phyloP scores from a whole-genome alignment of 73 alveolate species.

The Diophrys sp. region DNA sequence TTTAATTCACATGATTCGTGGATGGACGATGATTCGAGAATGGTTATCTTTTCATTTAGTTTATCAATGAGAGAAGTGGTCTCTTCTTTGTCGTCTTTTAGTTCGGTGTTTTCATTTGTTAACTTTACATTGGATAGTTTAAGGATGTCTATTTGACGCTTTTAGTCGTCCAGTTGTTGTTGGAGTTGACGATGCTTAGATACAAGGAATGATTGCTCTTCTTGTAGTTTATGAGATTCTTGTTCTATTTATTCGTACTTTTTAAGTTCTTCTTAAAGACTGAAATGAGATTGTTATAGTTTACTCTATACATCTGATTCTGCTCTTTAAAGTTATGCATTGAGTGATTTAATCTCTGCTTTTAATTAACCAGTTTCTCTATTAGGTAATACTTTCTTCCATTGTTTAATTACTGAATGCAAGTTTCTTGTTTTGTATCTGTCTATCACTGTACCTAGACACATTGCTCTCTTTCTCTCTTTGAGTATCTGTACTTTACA shows the following conservation, averaged over 20 bases:
- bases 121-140: slow-evolving; percentile 3
- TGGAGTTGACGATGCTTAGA: not conserved
- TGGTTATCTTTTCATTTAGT: not conserved
- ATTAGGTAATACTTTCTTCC: not conserved
- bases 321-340: not conserved
- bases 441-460: not conserved
- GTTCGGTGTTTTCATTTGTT: slow-evolving; percentile 4
- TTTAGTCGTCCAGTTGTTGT: not conserved
- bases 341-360: not conserved
- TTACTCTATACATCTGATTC: not conserved
- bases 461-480: not conserved
- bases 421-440: no score
- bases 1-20: not conserved
- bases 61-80: not conserved
- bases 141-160: slow-evolving; percentile 3
- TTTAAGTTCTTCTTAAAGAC: not conserved
- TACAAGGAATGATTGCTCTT: not conserved
- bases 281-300: not conserved
- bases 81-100: not conserved
- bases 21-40: not conserved
- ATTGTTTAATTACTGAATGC: not conserved
- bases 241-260: not conserved
- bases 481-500: no score
- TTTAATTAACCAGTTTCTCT: not conserved
- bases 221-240: not conserved